These are phyloP conservation scores for Lobosporangium transversale DNA, from an alignment of 192 early-diverging fungal species.

Conservation along the genomic window DNA sequence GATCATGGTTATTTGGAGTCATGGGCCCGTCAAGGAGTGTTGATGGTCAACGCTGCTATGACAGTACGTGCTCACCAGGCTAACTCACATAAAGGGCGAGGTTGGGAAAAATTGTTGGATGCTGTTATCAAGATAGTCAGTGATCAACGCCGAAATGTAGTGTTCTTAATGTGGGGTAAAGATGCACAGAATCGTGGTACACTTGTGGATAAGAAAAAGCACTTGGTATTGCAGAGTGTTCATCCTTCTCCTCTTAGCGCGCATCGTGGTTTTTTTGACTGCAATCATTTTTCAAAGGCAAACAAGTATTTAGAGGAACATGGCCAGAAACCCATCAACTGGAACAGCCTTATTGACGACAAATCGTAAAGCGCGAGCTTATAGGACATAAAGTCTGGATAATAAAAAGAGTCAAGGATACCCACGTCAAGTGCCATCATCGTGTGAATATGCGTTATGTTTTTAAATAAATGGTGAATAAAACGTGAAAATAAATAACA, in stretches of 20 bases:
- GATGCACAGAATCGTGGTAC: constrained; percentile 89
- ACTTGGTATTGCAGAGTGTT: constrained; percentile 84
- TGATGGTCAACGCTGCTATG: constrained; percentile 89
- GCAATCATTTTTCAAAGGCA: constrained; percentile 85
- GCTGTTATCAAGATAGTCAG: constrained; percentile 80
- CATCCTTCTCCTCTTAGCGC: constrained; percentile 94
- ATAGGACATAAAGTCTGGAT: not conserved
- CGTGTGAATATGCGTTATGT: no score
- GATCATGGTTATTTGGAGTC: constrained; percentile 82
- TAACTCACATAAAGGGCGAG: constrained; percentile 81
- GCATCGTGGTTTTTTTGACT: constrained; percentile 87
- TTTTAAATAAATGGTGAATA: no score
- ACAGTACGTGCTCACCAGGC: constrained; percentile 85
- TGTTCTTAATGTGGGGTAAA: constrained; percentile 95
- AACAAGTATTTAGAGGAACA: constrained; percentile 81
- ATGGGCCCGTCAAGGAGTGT: constrained; percentile 88
- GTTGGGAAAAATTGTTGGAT: constrained; percentile 88
- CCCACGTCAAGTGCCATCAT: no score
- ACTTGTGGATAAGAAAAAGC: constrained; percentile 78
- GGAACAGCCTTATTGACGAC: constrained; percentile 63
- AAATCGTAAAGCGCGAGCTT: constrained; percentile 3
- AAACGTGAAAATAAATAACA: no score
- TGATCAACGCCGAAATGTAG: constrained; percentile 66
- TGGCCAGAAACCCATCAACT: constrained; percentile 72
- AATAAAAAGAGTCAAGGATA: no score